Evolutionary conservation across 1,284 basidiomycete species (phyloP).

Genomic region (Pyrrhoderma noxium): DNA sequence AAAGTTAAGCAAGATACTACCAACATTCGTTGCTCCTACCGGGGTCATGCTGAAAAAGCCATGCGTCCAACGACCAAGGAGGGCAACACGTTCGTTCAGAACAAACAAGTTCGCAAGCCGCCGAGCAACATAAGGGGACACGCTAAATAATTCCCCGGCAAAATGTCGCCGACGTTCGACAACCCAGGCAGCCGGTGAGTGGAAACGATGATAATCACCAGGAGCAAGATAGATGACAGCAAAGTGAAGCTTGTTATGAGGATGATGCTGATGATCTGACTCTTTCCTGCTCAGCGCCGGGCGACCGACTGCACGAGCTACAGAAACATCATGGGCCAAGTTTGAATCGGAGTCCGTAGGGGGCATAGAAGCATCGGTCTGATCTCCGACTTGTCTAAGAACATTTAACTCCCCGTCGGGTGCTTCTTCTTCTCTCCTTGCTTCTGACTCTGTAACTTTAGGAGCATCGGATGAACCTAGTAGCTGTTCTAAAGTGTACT

Average conservation of each 20-base stretch:
- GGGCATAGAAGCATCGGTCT: slow-evolving; percentile 59
- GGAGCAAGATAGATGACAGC: slow-evolving; percentile 96
- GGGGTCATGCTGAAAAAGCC: slow-evolving; percentile 98
- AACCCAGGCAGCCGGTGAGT: slow-evolving; percentile 94
- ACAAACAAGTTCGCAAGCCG: slow-evolving; percentile 92
- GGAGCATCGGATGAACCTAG: slow-evolving; percentile 38
- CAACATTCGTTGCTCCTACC: slow-evolving; percentile 97
- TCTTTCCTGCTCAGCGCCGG: slow-evolving; percentile 37
- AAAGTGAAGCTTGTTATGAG: slow-evolving; percentile 84
- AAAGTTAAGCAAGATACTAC: slow-evolving; percentile 95
- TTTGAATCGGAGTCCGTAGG: slow-evolving; percentile 43
- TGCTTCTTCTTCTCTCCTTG: slow-evolving; percentile 20
- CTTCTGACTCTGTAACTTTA: slow-evolving; percentile 7
- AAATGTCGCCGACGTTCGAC: slow-evolving; percentile 96
- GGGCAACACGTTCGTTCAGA: slow-evolving; percentile 93
- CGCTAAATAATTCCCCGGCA: slow-evolving; percentile 92
- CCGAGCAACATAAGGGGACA: slow-evolving; percentile 93
- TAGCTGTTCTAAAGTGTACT: slow-evolving; percentile 86
- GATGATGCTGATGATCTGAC: slow-evolving; percentile 43
- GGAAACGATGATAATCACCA: slow-evolving; percentile 98
- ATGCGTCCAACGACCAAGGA: slow-evolving; percentile 93
- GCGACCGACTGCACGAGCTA: slow-evolving; percentile 62
- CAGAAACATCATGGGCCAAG: slow-evolving; percentile 56
- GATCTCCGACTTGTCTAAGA: slow-evolving; percentile 47
- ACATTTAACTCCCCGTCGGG: slow-evolving; percentile 28